Evolutionary conservation across 129 eudicot species (phyloP).

Genomic region (Ambrosia trifida): DNA sequence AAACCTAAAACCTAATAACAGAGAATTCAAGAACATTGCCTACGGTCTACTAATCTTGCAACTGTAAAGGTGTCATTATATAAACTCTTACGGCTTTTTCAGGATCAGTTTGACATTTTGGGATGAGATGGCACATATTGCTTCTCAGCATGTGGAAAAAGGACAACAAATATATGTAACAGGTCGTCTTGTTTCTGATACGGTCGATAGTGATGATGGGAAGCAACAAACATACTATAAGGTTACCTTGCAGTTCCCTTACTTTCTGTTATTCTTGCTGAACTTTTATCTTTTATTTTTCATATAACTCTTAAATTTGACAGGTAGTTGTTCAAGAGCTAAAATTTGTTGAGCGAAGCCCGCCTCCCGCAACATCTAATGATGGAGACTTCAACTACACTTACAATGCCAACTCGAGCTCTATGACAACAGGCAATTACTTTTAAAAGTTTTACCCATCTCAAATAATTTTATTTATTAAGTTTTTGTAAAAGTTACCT

Average conservation of each 20-base stretch:
- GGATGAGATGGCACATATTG: conserved; percentile 89
- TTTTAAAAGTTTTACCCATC: neutral
- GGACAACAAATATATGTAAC: conserved; percentile 77
- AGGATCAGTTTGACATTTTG: conserved; percentile 90
- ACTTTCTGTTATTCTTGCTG: neutral
- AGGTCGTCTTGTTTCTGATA: conserved; percentile 83
- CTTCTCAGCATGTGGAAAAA: conserved; percentile 83
- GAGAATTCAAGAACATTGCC: no score
- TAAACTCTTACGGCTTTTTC: conserved; percentile 24
- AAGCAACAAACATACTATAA: conserved; percentile 82
- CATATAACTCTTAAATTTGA: conserved; percentile 14
- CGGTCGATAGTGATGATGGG: conserved; percentile 72
- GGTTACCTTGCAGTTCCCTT: conserved; percentile 38
- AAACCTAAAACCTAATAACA: no score
- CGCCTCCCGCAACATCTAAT: conserved; percentile 45
- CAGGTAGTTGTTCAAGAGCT: conserved; percentile 94
- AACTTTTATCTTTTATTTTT: neutral
- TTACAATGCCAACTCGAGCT: conserved; percentile 25
- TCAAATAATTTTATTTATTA: neutral
- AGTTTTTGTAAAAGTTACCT: neutral
- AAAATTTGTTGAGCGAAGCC: conserved; percentile 67
- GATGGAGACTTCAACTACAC: conserved; percentile 49
- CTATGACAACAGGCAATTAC: conserved; percentile 46
- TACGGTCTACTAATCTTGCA: no score
- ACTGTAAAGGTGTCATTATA: neutral